phyloP scores from a whole-genome alignment of 306 rosid species.

The Corylus heterophylla region DNA sequence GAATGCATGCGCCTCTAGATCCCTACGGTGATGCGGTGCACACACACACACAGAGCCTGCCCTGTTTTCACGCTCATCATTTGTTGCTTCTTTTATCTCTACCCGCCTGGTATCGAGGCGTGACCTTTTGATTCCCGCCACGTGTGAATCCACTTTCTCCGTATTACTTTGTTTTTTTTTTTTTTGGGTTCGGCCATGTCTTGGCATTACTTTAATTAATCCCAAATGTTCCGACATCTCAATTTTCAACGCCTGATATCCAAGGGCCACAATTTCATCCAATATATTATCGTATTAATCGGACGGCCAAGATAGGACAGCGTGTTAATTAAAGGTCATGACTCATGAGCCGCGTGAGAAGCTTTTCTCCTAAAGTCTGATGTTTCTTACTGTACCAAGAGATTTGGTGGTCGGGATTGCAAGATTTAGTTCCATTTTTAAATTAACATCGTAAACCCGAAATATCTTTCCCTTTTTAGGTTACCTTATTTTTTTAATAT shows the following conservation, averaged over 20 bases:
- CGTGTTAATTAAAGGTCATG: constrained; percentile 35
- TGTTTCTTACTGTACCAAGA: constrained; percentile 35
- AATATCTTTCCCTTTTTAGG: neutral
- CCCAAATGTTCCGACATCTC: neutral
- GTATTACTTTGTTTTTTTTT: neutral
- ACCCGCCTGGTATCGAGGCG: neutral
- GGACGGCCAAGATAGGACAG: constrained; percentile 16
- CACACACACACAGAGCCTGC: neutral
- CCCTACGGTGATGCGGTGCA: constrained; percentile 38
- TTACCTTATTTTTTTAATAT: constrained; percentile 18
- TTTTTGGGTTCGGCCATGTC: neutral
- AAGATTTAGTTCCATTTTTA: constrained; percentile 43
- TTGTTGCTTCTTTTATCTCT: neutral
- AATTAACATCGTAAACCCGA: neutral
- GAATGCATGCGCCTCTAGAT: constrained; percentile 43
- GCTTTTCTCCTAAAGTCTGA: constrained; percentile 49
- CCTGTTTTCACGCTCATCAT: constrained; percentile 21
- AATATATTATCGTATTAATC: neutral
- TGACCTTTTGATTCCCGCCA: constrained; percentile 6
- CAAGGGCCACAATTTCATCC: neutral
- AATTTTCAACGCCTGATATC: neutral
- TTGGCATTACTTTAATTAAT: neutral
- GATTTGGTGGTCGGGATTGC: constrained; percentile 37
- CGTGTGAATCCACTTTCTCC: constrained; percentile 18
- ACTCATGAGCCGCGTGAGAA: constrained; percentile 45